phyloP scores from a whole-genome alignment of 1,139 yeast genomes.

The Blastobotrys malaysiensis region DNA sequence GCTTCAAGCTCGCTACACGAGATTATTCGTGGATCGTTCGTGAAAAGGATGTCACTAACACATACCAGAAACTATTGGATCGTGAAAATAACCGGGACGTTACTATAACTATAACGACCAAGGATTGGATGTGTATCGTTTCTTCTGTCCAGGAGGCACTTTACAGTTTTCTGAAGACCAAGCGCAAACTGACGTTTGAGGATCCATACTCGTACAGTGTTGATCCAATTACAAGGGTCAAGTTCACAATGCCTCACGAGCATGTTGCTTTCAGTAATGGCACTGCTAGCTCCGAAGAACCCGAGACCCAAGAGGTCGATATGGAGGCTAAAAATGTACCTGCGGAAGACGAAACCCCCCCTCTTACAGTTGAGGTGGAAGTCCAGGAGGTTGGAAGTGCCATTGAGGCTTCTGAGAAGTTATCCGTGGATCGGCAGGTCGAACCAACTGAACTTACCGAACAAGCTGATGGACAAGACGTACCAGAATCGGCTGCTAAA shows the following conservation, averaged over 20 bases:
- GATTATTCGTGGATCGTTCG: slow-evolving; percentile 21
- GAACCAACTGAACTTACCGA: not conserved
- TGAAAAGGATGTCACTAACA: slow-evolving; percentile 2
- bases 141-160: slow-evolving; percentile 23
- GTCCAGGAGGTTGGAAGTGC: not conserved
- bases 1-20: slow-evolving; percentile 5
- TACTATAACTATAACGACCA: slow-evolving; percentile 21
- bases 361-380: not conserved
- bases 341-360: not conserved
- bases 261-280: slow-evolving; percentile 9
- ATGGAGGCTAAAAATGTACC: not conserved
- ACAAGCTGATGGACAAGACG: not conserved
- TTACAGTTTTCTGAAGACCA: slow-evolving; percentile 15
- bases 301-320: not conserved
- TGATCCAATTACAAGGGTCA: slow-evolving; percentile 20
- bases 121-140: slow-evolving; percentile 28
- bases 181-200: slow-evolving; percentile 18
- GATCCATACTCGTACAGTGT: slow-evolving; percentile 25
- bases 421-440: not conserved
- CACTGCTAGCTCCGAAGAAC: not conserved
- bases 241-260: slow-evolving; percentile 24
- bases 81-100: slow-evolving; percentile 8
- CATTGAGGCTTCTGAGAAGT: not conserved
- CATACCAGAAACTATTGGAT: slow-evolving; percentile 1
- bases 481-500: not conserved